These are phyloP conservation scores for Ascochyta clinopodiicola DNA, from an alignment of 2,329 filamentous ascomycete genomes.

Conservation along the genomic window DNA sequence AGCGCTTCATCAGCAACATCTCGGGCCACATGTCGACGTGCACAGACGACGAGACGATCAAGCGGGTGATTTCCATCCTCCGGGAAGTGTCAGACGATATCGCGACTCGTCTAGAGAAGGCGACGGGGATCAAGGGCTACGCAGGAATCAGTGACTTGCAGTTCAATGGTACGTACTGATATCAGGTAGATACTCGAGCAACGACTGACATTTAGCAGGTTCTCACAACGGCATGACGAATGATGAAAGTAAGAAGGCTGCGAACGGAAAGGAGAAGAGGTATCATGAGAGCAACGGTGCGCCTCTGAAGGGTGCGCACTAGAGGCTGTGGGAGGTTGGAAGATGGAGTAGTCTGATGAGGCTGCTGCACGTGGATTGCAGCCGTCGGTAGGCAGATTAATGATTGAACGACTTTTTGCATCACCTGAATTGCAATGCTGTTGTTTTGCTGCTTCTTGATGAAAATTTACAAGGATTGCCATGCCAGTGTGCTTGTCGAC, in stretches of 20 bases:
- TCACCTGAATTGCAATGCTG: too few relatives aligned
- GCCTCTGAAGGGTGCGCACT: conserved; percentile 38
- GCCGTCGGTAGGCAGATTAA: not conserved
- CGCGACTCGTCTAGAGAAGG: conserved; percentile 66
- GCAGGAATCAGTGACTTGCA: conserved; percentile 60
- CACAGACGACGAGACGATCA: conserved; percentile 65
- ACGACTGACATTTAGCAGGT: conserved; percentile 27
- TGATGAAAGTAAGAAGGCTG: conserved; percentile 53
- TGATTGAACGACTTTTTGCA: not conserved
- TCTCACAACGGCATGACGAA: conserved; percentile 67
- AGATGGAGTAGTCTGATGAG: too few relatives aligned
- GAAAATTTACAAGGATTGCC: not conserved
- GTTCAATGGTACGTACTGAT: conserved; percentile 56
- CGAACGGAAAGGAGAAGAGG: conserved; percentile 57
- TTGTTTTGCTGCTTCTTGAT: too few relatives aligned
- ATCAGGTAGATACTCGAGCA: too few relatives aligned
- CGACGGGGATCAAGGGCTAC: conserved; percentile 67
- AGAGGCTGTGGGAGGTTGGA: not conserved
- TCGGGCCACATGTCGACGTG: conserved; percentile 67
- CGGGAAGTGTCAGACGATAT: conserved; percentile 67
- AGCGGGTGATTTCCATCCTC: conserved; percentile 70
- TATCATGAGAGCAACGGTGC: conserved; percentile 56
- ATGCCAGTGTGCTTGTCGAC: not conserved
- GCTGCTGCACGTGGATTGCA: not conserved
- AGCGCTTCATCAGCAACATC: conserved; percentile 66